These are phyloP conservation scores for Stagonosporopsis cucurbitacearum DNA, from an alignment of 2,329 filamentous ascomycete genomes.

Conservation along the genomic window DNA sequence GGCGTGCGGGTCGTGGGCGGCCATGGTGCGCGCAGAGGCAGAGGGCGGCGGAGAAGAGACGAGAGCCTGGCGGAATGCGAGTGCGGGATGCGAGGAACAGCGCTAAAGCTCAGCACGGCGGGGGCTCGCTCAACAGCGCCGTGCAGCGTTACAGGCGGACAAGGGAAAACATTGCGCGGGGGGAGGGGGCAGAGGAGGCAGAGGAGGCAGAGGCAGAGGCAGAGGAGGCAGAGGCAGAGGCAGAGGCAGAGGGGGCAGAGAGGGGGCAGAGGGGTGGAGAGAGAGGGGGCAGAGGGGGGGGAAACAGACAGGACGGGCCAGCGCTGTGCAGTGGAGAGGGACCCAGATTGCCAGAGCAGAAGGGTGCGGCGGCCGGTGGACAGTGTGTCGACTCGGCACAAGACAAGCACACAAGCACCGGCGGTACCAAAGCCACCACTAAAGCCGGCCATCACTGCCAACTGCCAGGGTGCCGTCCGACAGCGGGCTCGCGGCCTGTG, in stretches of 20 bases:
- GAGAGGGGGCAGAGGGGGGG: constrained; percentile 1
- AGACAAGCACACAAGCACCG: constrained; percentile 11
- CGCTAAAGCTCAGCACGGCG: constrained; percentile 17
- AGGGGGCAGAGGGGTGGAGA: background rate
- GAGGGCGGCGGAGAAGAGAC: constrained; percentile 20
- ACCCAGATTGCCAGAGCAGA: constrained; percentile 2
- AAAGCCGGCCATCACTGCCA: too few species aligned
- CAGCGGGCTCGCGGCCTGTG: too few species aligned
- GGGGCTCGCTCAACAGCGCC: constrained; percentile 20
- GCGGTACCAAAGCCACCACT: constrained; percentile 11
- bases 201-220: background rate
- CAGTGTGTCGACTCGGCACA: constrained; percentile 17
- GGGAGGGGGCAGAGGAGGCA: background rate
- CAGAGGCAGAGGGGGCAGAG: background rate
- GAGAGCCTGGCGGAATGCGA: constrained; percentile 25
- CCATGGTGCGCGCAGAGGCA: constrained; percentile 33
- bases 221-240: background rate
- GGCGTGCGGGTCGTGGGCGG: constrained; percentile 27
- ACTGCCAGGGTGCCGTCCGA: constrained; percentile 3
- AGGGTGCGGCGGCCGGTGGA: constrained; percentile 1
- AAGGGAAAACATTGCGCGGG: constrained; percentile 18
- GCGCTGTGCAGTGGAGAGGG: background rate
- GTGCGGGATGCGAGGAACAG: constrained; percentile 17
- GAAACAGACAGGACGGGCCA: constrained; percentile 5
- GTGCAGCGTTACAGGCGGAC: constrained; percentile 12